phyloP scores from a whole-genome alignment of 129 eudicot species.

The Scalesia atractyloides region DNA sequence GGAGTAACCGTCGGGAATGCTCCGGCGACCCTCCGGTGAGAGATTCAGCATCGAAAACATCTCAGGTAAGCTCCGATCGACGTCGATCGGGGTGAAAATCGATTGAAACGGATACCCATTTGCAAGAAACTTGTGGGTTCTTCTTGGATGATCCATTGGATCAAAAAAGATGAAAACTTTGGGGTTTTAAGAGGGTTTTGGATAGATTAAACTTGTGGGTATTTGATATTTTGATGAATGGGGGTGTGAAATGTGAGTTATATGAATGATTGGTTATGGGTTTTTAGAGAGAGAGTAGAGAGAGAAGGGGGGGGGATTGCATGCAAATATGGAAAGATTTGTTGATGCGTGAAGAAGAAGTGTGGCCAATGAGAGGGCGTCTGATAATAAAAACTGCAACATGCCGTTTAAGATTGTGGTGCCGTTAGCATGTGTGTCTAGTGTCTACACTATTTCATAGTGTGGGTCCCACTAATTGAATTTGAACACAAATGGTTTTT shows the following conservation, averaged over 20 bases:
- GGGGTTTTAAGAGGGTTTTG: conserved; percentile 32
- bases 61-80: conserved; percentile 27
- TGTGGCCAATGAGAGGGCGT: conserved; percentile 14
- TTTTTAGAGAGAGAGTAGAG: conserved; percentile 2
- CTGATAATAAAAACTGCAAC: conserved; percentile 31
- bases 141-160: not conserved
- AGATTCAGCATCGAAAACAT: conserved; percentile 31
- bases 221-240: not conserved
- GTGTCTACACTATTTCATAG: not conserved
- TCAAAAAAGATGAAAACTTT: not conserved
- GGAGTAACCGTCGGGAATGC: conserved; percentile 8
- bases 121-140: not conserved
- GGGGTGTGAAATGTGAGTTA: not conserved
- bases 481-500: not conserved
- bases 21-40: not conserved
- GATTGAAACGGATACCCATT: conserved; percentile 18
- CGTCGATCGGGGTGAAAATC: conserved; percentile 14
- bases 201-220: not conserved
- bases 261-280: conserved; percentile 16
- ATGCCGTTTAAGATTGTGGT: conserved; percentile 31
- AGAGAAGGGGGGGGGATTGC: conserved; percentile 24
- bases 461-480: conserved; percentile 15
- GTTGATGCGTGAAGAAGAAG: conserved; percentile 45
- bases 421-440: conserved; percentile 15
- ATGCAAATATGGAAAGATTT: conserved; percentile 58